Evolutionary conservation across 768 basidiomycete species (phyloP), one percentile per base, ranked within the genome.

Genomic region (Daedalea quercina): DNA sequence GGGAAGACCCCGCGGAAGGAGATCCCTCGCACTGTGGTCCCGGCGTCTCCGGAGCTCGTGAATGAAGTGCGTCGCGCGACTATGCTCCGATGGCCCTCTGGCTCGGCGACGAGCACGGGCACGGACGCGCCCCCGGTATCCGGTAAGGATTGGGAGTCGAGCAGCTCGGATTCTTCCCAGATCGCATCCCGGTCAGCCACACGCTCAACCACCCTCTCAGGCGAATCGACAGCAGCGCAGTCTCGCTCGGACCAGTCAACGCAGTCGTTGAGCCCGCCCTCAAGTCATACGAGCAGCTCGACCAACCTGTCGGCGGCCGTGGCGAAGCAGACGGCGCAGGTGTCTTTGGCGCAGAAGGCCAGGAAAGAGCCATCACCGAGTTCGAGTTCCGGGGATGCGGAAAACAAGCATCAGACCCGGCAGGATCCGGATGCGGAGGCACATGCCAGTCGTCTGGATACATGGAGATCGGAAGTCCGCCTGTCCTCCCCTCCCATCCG

Each of bases 381-480:
- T 49, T 34, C 13, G 22, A 15, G 42, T 37, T 17, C 47, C 44
- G 25, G 20, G 47, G 44, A 44, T 28, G 35, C 25, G n/a, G n/a
- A n/a, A n/a, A n/a, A n/a, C n/a, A n/a, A n/a, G n/a, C n/a, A n/a
- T n/a, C 28, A 31, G 4, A 6, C 28, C 28, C 50, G 46, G 42
- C 37, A 37, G 33, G 3, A 37, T 8, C 2, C 31, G 35, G 47
- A n/a, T 11, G 47, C 28, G 28, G 41, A 44, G 23, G n/a, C 20
- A 26, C 28, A 50, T 9, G 8, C 28, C 31, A 48, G 46, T 15
- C 54, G 63, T 41, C 56, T 65, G 31, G 58, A 63, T 47, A 54
- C 53, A 1, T 65, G 64, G 64, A 55, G 64, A 19, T 59, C 62
- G 25, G 58, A 56, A 33, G 60, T 65, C 2, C 51, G 53, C 22